Percentiles rank a stretch among this genome's conserved stretches.
Evolutionary conservation across 1,139 yeast genomes (phyloP).

Genomic region (Protomyces gravidus): DNA sequence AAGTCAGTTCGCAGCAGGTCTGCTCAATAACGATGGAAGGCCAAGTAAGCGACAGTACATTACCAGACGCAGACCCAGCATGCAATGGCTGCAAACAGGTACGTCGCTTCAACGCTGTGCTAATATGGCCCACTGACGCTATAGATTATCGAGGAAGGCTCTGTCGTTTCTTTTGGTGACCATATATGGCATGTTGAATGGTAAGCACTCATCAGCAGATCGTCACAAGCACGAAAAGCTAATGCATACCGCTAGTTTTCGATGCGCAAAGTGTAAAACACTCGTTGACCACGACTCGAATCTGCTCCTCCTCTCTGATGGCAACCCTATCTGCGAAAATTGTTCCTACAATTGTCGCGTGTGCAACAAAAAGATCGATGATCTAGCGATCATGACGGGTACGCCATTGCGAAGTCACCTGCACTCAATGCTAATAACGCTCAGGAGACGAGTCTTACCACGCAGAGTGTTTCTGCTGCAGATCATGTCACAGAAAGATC

Average conservation of each 20-base stretch:
- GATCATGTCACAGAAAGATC: constrained; percentile 80
- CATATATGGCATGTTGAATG: constrained; percentile 81
- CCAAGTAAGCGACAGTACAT: neutral
- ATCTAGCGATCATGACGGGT: constrained; percentile 80
- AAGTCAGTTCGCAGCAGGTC: too few relatives aligned
- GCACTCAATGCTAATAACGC: neutral
- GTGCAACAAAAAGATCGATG: constrained; percentile 87
- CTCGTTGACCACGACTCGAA: constrained; percentile 82
- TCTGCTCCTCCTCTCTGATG: constrained; percentile 86
- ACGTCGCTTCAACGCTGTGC: neutral
- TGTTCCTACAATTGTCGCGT: constrained; percentile 86
- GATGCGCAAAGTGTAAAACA: constrained; percentile 76
- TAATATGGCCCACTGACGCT: too few relatives aligned
- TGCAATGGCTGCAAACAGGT: neutral
- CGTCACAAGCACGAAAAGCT: constrained; percentile 25
- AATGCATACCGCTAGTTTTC: constrained; percentile 48
- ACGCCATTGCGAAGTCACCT: neutral
- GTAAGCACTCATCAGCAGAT: constrained; percentile 29
- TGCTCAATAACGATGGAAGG: neutral
- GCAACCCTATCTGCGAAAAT: constrained; percentile 81
- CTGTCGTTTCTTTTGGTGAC: constrained; percentile 32
- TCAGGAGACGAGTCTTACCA: constrained; percentile 87
- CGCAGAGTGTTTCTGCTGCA: constrained; percentile 82
- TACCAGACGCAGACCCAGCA: constrained; percentile 1
- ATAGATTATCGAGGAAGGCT: constrained; percentile 30